Evolutionary conservation across 148 eudicot genomes (phyloP).

Genomic region (Persicaria maculosa): DNA sequence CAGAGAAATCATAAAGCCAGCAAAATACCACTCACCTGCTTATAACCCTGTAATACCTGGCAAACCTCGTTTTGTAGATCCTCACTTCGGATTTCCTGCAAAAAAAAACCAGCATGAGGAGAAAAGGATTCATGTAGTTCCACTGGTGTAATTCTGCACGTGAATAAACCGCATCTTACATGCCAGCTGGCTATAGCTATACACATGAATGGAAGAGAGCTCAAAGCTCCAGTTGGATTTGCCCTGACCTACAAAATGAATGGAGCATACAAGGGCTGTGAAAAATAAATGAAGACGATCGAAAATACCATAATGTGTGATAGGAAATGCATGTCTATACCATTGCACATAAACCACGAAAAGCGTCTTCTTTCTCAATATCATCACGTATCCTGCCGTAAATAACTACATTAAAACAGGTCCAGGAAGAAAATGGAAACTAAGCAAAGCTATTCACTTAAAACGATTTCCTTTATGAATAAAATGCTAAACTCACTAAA

Average conservation of each 20-base stretch:
- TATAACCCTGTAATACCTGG: slow-evolving; percentile 89
- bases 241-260: slow-evolving; percentile 62
- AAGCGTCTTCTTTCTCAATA: slow-evolving; percentile 95
- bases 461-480: not conserved
- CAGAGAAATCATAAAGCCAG: not conserved
- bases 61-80: slow-evolving; percentile 81
- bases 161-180: slow-evolving; percentile 37
- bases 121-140: not conserved
- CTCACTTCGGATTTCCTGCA: slow-evolving; percentile 84
- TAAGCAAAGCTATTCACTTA: not conserved
- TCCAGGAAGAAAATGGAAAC: not conserved
- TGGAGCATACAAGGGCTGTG: not conserved
- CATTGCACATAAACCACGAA: slow-evolving; percentile 97
- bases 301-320: slow-evolving; percentile 2
- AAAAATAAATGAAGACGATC: not conserved
- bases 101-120: slow-evolving; percentile 15
- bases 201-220: slow-evolving; percentile 72
- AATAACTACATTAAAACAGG: slow-evolving; percentile 11
- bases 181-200: slow-evolving; percentile 97
- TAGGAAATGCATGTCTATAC: slow-evolving; percentile 27
- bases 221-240: slow-evolving; percentile 83
- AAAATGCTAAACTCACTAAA: not conserved
- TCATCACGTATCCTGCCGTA: slow-evolving; percentile 93
- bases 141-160: not conserved
- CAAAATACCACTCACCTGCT: slow-evolving; percentile 58